Conservation (phyloP, 352 stramenopile genomes). For the Pythium apleroticum region DNA sequence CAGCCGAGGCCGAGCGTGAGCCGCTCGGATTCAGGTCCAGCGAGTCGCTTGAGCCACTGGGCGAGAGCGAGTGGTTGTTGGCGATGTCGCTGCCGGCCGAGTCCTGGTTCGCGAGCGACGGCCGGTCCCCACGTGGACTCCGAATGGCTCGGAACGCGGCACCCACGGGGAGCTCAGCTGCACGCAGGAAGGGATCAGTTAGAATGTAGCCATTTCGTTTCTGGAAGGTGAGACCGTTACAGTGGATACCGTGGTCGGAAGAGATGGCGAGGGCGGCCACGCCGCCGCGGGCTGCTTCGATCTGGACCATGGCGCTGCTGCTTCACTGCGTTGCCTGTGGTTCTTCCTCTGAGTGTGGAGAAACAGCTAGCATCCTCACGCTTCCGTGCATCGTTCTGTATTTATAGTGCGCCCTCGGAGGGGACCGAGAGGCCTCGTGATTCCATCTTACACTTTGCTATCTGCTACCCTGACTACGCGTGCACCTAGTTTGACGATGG, state of each 20-base stretch:
- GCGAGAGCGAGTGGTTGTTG: slow-evolving; percentile 9
- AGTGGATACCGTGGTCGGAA: slow-evolving; percentile 10
- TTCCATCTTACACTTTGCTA: neutral
- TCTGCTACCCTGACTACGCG: neutral
- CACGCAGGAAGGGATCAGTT: neutral
- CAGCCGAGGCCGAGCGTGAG: neutral
- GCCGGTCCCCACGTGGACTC: slow-evolving; percentile 29
- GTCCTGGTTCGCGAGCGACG: slow-evolving; percentile 14
- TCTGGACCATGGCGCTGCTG: slow-evolving; percentile 15
- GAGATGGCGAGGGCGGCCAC: slow-evolving; percentile 11
- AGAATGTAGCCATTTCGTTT: neutral
- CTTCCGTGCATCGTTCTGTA: too few species aligned
- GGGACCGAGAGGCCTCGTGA: neutral
- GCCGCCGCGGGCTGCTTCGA: slow-evolving; percentile 5
- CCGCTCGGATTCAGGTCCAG: slow-evolving; percentile 6
- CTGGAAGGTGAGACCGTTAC: neutral
- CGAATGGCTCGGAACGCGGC: slow-evolving; percentile 51
- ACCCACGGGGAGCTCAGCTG: slow-evolving; percentile 46
- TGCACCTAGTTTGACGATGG: slow-evolving; percentile 9
- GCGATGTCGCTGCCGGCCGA: slow-evolving; percentile 11
- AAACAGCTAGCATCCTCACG: neutral
- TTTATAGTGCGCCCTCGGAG: slow-evolving; percentile 19
- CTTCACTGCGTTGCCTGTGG: neutral
- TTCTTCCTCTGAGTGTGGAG: neutral
- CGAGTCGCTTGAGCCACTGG: slow-evolving; percentile 19